Evolutionary conservation across 345 rosid species (phyloP), one percentile per base, ranked within the genome.

Genomic region (Eucalyptus cloeziana): DNA sequence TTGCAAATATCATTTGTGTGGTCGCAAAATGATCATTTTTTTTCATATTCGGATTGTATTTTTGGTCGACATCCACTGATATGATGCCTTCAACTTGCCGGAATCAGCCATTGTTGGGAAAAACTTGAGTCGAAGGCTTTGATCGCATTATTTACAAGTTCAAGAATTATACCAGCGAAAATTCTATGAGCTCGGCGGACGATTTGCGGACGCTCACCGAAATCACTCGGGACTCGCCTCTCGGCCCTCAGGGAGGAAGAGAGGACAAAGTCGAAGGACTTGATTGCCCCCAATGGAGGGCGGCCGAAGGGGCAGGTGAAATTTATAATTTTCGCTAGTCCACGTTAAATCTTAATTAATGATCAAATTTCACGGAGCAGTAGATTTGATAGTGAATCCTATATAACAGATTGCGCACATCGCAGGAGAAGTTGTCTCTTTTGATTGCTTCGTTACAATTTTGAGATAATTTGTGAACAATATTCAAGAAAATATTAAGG

Each of bases 211-310:
- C 95, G 94, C 52, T 33, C 85, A 4, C 93, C 93, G 86, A 96
- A 88, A 24, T 79, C 85, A 54, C 89, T 90, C 5, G 94, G 87
- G 8, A 93, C 91, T 30, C 90, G 56, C 79, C 92, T 93, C 94
- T 97, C 97, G 91, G 93, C 93, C 89, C 62, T 88, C 25, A 97
- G 93, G 1, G 93, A 92, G 43, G 44, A 86, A 60, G 95, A 90
- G 14, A 86, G 89, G 50, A 76, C 67, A 43, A 91, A 85, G 24
- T 92, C 92, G 15, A 93, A 91, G 10, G 97, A 95, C 92, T 97
- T 96, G 45, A 96, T 97, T 0, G 95, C 98, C 92, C 95, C 91
- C 4, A 86, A 11, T 3, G 93, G 90, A 4, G 95, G 96, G 52
- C 88, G 87, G 56, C 49, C 87, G 86, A 89, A 86, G 14, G 56